A percentile compares a stretch with the other conserved stretches of the same genome.
These are phyloP conservation scores for Solanum neorickii DNA, from an alignment of 257 asterid species.

Conservation along the genomic window DNA sequence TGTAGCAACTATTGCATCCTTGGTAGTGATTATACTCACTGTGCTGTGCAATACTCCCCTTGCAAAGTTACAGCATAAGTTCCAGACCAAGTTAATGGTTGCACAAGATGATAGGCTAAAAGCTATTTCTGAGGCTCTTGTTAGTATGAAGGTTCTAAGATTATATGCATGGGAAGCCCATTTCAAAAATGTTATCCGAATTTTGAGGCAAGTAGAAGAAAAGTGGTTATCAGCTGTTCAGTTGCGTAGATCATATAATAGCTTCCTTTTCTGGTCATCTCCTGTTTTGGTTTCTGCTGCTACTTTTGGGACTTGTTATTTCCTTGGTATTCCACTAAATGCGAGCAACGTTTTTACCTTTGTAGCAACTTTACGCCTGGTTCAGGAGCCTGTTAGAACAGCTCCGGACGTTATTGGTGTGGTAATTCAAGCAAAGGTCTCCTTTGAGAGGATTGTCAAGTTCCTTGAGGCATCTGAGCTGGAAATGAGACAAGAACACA, in stretches of 20 bases:
- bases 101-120: slow-evolving; percentile 8
- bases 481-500: slow-evolving; percentile 34
- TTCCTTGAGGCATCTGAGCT: slow-evolving; percentile 74
- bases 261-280: slow-evolving; percentile 64
- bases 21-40: not conserved
- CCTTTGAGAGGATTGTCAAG: slow-evolving; percentile 67
- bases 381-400: slow-evolving; percentile 69
- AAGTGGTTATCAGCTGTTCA: slow-evolving; percentile 61
- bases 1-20: slow-evolving; percentile 2
- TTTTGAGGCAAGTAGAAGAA: slow-evolving; percentile 43
- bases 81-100: slow-evolving; percentile 7
- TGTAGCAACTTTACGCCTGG: slow-evolving; percentile 69
- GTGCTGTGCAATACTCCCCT: slow-evolving; percentile 7
- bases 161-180: slow-evolving; percentile 11
- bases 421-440: slow-evolving; percentile 82
- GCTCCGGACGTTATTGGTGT: slow-evolving; percentile 68
- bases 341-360: slow-evolving; percentile 79
- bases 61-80: slow-evolving; percentile 8
- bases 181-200: slow-evolving; percentile 35
- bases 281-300: slow-evolving; percentile 71
- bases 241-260: slow-evolving; percentile 36
- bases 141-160: slow-evolving; percentile 11
- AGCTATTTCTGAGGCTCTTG: slow-evolving; percentile 5
- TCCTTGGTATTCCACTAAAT: slow-evolving; percentile 73
- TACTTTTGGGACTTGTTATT: slow-evolving; percentile 69